Conservation (phyloP, 1,139 yeast genomes). For the Magnusiomyces suaveolens region DNA sequence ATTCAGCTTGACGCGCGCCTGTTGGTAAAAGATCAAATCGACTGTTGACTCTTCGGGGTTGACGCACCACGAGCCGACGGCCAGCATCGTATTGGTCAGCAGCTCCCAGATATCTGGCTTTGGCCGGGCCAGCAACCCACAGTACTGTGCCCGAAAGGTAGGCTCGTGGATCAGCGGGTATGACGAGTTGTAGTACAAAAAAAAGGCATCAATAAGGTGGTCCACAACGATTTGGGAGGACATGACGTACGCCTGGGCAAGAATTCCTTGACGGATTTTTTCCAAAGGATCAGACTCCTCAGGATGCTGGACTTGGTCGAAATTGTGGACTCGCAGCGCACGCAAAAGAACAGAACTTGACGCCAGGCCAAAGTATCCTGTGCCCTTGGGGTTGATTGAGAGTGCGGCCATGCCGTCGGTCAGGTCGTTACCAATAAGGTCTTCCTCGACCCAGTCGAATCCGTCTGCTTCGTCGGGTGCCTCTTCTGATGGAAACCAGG, state of each 20-base stretch:
- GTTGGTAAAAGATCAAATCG: constrained; percentile 45
- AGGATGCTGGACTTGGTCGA: not conserved
- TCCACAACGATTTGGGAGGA: constrained; percentile 30
- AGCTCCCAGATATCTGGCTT: constrained; percentile 43
- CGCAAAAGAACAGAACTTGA: constrained; percentile 42
- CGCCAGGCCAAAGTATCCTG: constrained; percentile 56
- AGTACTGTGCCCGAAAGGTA: constrained; percentile 42
- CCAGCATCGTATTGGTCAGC: constrained; percentile 44
- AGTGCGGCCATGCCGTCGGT: constrained; percentile 50
- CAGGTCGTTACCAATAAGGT: constrained; percentile 30
- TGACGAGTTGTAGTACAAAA: constrained; percentile 46
- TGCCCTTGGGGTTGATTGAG: constrained; percentile 40
- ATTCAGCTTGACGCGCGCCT: constrained; percentile 37
- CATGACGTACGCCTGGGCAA: constrained; percentile 7
- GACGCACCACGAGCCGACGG: constrained; percentile 54
- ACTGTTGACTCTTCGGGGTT: constrained; percentile 40
- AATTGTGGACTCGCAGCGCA: constrained; percentile 24
- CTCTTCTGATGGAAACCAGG: constrained; percentile 32
- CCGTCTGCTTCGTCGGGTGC: constrained; percentile 42
- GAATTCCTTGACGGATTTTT: not conserved
- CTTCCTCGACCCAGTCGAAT: constrained; percentile 50
- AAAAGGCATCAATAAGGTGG: constrained; percentile 40
- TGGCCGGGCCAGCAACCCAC: constrained; percentile 35
- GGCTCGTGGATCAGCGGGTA: constrained; percentile 53
- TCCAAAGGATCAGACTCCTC: not conserved